These are phyloP conservation scores for Ogataea haglerorum DNA, from an alignment of 805 yeast species.

Conservation along the genomic window DNA sequence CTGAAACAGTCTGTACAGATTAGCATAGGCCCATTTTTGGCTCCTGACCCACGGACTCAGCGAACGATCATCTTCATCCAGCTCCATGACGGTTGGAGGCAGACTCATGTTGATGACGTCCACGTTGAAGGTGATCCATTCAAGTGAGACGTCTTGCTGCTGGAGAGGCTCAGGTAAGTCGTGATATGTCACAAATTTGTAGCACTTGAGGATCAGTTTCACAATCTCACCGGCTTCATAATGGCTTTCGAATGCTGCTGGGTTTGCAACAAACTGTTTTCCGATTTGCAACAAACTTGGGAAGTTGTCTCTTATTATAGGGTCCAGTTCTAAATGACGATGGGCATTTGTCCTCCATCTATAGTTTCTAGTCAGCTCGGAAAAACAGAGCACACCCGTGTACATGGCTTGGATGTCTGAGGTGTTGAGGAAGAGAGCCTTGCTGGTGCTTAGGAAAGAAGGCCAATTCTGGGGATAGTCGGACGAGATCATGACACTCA, in stretches of 20 bases:
- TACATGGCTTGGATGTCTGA: slow-evolving; percentile 42
- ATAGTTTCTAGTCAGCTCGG: slow-evolving; percentile 70
- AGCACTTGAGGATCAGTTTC: slow-evolving; percentile 70
- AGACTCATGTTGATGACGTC: slow-evolving; percentile 56
- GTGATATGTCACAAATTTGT: slow-evolving; percentile 75
- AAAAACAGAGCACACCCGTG: slow-evolving; percentile 72
- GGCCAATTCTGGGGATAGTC: slow-evolving; percentile 51
- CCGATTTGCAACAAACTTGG: slow-evolving; percentile 70
- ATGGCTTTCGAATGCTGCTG: slow-evolving; percentile 21
- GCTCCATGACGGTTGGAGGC: slow-evolving; percentile 49
- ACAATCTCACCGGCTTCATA: slow-evolving; percentile 62
- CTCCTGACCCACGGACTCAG: slow-evolving; percentile 65
- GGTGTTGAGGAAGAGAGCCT: slow-evolving; percentile 41
- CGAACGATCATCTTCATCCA: slow-evolving; percentile 52
- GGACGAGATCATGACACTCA: slow-evolving; percentile 46
- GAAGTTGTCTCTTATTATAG: slow-evolving; percentile 58
- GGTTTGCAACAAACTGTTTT: slow-evolving; percentile 43
- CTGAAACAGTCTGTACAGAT: slow-evolving; percentile 64
- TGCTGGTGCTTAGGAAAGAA: slow-evolving; percentile 46
- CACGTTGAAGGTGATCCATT: slow-evolving; percentile 80
- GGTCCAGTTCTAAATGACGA: slow-evolving; percentile 51
- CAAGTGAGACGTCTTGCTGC: slow-evolving; percentile 44
- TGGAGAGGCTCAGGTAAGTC: slow-evolving; percentile 74
- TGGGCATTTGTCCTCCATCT: slow-evolving; percentile 69
- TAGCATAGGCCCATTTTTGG: slow-evolving; percentile 88